These are phyloP conservation scores for Spatholobus suberectus DNA, from an alignment of 306 rosid genomes.

Conservation along the genomic window DNA sequence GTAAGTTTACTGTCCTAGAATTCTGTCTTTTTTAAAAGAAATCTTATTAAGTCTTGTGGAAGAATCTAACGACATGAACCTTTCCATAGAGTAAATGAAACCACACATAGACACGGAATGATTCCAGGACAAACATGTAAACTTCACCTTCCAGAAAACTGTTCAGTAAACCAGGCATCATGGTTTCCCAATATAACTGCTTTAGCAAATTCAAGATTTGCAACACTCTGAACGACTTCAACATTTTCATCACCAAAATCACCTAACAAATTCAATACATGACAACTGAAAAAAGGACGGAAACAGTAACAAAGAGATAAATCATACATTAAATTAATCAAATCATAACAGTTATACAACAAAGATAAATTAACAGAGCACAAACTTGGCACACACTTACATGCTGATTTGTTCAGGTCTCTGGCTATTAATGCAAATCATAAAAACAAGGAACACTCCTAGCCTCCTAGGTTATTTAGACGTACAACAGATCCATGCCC, in stretches of 20 bases:
- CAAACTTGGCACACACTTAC: constrained; percentile 21
- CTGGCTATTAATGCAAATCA: not conserved
- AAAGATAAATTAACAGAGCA: constrained; percentile 7
- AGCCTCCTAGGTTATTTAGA: constrained; percentile 27
- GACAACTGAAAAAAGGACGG: constrained; percentile 18
- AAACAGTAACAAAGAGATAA: not conserved
- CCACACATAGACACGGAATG: not conserved
- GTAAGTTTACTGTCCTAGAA: not conserved
- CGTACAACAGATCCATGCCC: constrained; percentile 20
- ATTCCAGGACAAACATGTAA: constrained; percentile 30
- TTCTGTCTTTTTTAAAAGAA: constrained; percentile 7
- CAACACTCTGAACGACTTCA: constrained; percentile 78
- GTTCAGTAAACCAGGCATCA: constrained; percentile 87
- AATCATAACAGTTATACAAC: constrained; percentile 3
- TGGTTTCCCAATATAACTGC: constrained; percentile 91
- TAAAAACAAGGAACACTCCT: constrained; percentile 16
- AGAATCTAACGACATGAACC: constrained; percentile 18
- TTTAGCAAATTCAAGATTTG: constrained; percentile 74
- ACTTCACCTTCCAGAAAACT: constrained; percentile 79
- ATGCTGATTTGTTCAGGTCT: constrained; percentile 17
- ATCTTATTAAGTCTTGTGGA: not conserved
- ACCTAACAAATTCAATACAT: constrained; percentile 54
- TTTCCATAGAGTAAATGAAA: constrained; percentile 18
- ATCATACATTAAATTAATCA: constrained; percentile 30
- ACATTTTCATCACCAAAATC: constrained; percentile 96